Base-by-base conservation (phyloP, 192 early-diverging fungal species). In the Kickxella alabastrina region DNA sequence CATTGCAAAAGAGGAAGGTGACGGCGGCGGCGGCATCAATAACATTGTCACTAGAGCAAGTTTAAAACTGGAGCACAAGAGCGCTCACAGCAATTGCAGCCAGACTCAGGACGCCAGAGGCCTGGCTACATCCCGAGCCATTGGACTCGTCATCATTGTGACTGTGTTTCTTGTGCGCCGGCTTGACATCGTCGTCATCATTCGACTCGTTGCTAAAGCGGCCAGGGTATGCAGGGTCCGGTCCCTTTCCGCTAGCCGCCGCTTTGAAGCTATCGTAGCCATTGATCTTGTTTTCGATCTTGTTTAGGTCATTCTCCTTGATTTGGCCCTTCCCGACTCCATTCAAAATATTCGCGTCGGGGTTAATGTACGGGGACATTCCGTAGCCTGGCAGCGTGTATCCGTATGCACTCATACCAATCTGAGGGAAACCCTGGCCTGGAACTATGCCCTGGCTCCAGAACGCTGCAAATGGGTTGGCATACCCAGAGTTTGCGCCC, bases 331-430 rank as follows among this genome's bases (percentile, higher is more conserved):
- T 38, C 18, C 71, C 71, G 0, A 42, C 71, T 1, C 71, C 64
- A 14, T 28, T 52, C n/a, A 75, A 52, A 15, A 75, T 75, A 8
- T 43, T 28, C 6, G 58, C 59, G 32, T 67, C 71, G 19, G 64
- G 63, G 35, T 10, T 54, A 13, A 67, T 32, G 36, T 51, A 67
- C 24, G 42, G 50, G 17, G 28, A 26, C 27, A 75, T 43, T 0
- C 71, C 71, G 21, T 58, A 27, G 3, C 59, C 71, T 0, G 71
- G 71, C 45, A 75, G 37, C 25, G 52, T 64, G 31, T 67, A 75
- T 6, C 71, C 71, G 14, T 75, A 75, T 15, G 71, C 54, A 35
- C 71, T 75, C 71, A 75, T 75, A 0, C 71, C 71, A 6, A 75
- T 48, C 40, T 75, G 71, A 1, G 71, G 64, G 13, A 75, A 63